These are phyloP conservation scores for Epithele typhae DNA, from an alignment of 768 basidiomycete species.

Conservation along the genomic window DNA sequence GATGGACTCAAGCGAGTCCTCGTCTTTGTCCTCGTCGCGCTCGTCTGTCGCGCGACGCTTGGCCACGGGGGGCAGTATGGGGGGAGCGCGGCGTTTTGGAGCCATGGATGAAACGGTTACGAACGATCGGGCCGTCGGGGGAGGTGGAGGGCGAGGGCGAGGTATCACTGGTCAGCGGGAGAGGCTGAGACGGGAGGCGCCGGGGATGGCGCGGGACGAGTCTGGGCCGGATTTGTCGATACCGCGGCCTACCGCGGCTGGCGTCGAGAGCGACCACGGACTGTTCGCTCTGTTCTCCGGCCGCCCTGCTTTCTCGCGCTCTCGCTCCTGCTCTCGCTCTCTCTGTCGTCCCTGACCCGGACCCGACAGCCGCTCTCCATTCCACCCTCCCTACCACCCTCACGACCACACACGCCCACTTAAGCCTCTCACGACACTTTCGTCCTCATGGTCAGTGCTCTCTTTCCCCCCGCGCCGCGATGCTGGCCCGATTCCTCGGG, in stretches of 20 bases:
- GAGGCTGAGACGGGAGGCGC: background rate
- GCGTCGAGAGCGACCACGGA: background rate
- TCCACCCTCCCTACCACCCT: conserved; percentile 13
- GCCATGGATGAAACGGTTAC: conserved; percentile 14
- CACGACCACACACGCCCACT: conserved; percentile 19
- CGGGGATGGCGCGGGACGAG: conserved; percentile 4
- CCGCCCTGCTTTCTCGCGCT: conserved; percentile 8
- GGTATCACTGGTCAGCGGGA: background rate
- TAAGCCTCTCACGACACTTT: background rate
- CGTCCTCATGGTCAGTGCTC: conserved; percentile 21
- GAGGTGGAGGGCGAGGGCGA: background rate
- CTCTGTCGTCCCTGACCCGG: conserved; percentile 5
- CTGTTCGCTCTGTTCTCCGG: conserved; percentile 1
- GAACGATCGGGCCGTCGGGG: too few relatives aligned
- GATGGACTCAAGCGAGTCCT: conserved; percentile 36
- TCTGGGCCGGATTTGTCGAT: conserved; percentile 6
- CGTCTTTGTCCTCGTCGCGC: conserved; percentile 33
- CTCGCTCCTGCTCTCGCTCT: conserved; percentile 12
- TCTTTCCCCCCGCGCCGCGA: conserved; percentile 1
- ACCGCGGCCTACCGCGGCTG: conserved; percentile 7
- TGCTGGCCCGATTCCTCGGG: conserved; percentile 7
- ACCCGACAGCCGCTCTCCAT: conserved; percentile 11
- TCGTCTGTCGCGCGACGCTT: conserved; percentile 1
- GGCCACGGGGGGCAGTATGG: background rate
- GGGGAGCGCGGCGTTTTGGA: conserved; percentile 12